phyloP scores from a whole-genome alignment of 1,284 basidiomycete species.

The Boletus sp. region DNA sequence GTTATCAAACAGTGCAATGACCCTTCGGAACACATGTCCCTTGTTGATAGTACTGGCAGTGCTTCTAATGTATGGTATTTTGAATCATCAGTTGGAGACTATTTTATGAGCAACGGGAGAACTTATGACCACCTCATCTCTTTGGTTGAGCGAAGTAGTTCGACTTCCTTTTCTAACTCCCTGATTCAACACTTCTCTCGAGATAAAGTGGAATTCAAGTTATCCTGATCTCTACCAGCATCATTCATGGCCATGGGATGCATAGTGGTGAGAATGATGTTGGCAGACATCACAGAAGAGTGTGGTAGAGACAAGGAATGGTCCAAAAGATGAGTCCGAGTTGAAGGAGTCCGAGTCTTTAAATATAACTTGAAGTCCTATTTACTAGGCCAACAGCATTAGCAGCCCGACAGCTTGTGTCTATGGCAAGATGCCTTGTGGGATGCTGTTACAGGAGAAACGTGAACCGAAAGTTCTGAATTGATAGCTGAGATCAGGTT shows the following conservation, averaged over 20 bases:
- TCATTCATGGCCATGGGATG: not conserved
- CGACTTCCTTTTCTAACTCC: not conserved
- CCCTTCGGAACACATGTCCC: not conserved
- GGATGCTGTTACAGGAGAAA: not conserved
- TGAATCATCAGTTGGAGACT: not conserved
- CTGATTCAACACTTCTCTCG: not conserved
- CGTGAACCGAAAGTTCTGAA: not conserved
- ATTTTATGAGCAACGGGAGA: not conserved
- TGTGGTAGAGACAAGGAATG: not conserved
- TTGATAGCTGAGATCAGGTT: not conserved
- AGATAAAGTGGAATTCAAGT: not conserved
- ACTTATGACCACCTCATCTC: not conserved
- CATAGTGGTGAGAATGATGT: not conserved
- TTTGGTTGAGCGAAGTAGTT: not conserved
- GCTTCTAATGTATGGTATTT: not conserved
- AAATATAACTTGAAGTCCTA: not conserved
- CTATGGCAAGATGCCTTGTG: not conserved
- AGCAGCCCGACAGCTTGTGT: not conserved
- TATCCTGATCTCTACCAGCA: not conserved
- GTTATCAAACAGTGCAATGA: not conserved
- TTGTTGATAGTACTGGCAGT: constrained; percentile 1
- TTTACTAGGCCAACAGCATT: not conserved
- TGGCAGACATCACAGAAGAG: not conserved
- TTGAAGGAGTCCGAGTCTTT: not conserved
- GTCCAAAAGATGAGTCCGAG: not conserved